phyloP scores from a whole-genome alignment of 2,329 filamentous ascomycete genomes.

The Cytospora leucostoma region DNA sequence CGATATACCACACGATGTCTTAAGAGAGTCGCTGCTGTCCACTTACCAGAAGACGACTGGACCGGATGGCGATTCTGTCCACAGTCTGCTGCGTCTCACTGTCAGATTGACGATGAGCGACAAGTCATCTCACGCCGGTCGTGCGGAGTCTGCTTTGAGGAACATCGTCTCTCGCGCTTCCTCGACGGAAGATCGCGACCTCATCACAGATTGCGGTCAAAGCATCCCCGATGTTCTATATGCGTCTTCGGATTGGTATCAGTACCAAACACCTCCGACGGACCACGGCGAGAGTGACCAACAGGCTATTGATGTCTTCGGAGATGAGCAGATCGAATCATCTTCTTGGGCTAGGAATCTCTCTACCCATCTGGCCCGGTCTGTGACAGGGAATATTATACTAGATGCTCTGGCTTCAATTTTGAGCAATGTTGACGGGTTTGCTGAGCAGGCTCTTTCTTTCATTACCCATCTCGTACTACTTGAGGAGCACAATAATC shows the following conservation, averaged over 20 bases:
- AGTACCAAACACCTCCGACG: constrained; percentile 57
- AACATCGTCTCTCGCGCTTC: constrained; percentile 56
- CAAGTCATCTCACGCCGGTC: constrained; percentile 56
- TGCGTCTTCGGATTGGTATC: constrained; percentile 57
- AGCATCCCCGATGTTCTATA: constrained; percentile 55
- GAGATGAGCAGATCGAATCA: constrained; percentile 44
- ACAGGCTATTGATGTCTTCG: constrained; percentile 39
- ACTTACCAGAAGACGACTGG: constrained; percentile 51
- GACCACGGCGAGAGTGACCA: constrained; percentile 42
- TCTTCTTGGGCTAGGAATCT: constrained; percentile 63
- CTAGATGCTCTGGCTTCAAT: constrained; percentile 69
- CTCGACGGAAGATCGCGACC: constrained; percentile 47
- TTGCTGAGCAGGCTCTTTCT: constrained; percentile 76
- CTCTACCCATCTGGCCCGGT: constrained; percentile 61
- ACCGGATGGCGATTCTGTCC: constrained; percentile 59
- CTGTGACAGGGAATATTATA: constrained; percentile 64
- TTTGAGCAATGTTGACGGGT: constrained; percentile 63
- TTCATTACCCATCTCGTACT: constrained; percentile 85
- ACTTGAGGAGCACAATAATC: constrained; percentile 63
- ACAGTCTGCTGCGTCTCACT: constrained; percentile 62
- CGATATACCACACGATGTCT: constrained; percentile 60
- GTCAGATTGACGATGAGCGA: constrained; percentile 62
- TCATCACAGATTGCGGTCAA: constrained; percentile 53
- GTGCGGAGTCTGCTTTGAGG: constrained; percentile 63
- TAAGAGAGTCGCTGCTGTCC: constrained; percentile 60